Percentiles rank a stretch among this genome's conserved stretches.
These are phyloP conservation scores for Chrysoporthe deuterocubensis DNA, from an alignment of 2,329 filamentous ascomycete species.

Conservation along the genomic window DNA sequence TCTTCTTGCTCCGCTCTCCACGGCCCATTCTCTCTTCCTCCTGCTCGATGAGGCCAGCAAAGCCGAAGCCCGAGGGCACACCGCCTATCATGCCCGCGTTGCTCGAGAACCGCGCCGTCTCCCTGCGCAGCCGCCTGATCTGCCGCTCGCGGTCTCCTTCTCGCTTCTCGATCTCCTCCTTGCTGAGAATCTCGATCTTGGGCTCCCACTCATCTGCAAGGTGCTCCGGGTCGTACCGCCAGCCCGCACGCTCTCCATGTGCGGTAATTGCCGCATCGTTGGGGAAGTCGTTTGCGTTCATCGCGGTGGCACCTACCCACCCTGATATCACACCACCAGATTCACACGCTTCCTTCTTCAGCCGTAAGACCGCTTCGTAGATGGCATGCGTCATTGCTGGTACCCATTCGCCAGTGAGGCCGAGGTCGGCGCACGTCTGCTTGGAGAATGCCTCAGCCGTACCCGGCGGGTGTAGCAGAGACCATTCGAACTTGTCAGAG, in stretches of 20 bases:
- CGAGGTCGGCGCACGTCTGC: conserved; percentile 89
- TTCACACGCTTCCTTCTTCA: conserved; percentile 97
- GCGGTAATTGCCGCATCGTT: conserved; percentile 74
- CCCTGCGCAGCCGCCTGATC: conserved; percentile 81
- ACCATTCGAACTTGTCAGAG: conserved; percentile 98
- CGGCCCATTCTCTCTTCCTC: conserved; percentile 87
- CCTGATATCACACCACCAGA: conserved; percentile 83
- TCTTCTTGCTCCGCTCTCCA: conserved; percentile 93
- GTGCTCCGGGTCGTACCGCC: conserved; percentile 93
- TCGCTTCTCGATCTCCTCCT: conserved; percentile 96
- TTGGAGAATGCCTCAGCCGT: conserved; percentile 92
- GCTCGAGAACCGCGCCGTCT: conserved; percentile 90
- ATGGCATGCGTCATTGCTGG: conserved; percentile 94
- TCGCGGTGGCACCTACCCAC: conserved; percentile 46
- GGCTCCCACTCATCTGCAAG: conserved; percentile 85
- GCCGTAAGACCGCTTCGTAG: conserved; percentile 87
- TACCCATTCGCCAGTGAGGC: conserved; percentile 89
- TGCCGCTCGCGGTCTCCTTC: conserved; percentile 94
- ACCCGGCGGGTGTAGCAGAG: conserved; percentile 85
- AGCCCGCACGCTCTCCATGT: conserved; percentile 65
- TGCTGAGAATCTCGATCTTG: conserved; percentile 79
- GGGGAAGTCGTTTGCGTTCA: conserved; percentile 72
- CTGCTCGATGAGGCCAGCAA: conserved; percentile 56
- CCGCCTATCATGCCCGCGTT: conserved; percentile 80
- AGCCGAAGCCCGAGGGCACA: conserved; percentile 61